phyloP scores from a whole-genome alignment of 148 eudicot species.

The Chenopodium suecicum region DNA sequence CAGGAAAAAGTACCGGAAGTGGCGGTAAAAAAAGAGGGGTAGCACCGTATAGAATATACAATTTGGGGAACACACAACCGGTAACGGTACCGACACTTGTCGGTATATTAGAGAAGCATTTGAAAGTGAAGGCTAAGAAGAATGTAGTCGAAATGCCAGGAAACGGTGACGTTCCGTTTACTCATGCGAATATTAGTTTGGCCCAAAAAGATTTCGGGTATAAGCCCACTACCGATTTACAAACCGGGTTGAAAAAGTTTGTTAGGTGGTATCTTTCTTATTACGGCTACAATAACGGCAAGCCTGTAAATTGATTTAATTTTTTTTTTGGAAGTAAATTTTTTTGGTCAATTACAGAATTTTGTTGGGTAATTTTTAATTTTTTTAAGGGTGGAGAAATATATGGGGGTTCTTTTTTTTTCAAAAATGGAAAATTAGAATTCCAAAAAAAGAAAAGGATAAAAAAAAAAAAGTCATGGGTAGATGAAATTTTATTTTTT shows the following conservation, averaged over 20 bases:
- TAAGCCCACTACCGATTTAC: constrained; percentile 70
- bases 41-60: constrained; percentile 67
- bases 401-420: background rate
- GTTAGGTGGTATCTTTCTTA: constrained; percentile 66
- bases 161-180: constrained; percentile 81
- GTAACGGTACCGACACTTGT: constrained; percentile 74
- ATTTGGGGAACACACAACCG: constrained; percentile 72
- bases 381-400: background rate
- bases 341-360: constrained; percentile 16
- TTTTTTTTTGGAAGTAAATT: background rate
- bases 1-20: constrained; percentile 67
- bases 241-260: constrained; percentile 78
- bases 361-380: constrained; percentile 3
- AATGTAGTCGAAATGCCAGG: constrained; percentile 75
- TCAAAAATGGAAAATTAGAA: constrained; percentile 7
- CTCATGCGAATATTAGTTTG: constrained; percentile 65
- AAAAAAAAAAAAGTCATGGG: background rate
- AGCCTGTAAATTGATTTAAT: constrained; percentile 38
- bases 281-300: constrained; percentile 59
- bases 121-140: constrained; percentile 72
- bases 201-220: constrained; percentile 68
- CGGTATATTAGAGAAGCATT: constrained; percentile 54
- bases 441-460: constrained; percentile 3
- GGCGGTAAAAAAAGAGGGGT: constrained; percentile 69
- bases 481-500: background rate